phyloP scores from a whole-genome alignment of 371 early-diverging fungal species.

The Syncephalastrum contaminatum region DNA sequence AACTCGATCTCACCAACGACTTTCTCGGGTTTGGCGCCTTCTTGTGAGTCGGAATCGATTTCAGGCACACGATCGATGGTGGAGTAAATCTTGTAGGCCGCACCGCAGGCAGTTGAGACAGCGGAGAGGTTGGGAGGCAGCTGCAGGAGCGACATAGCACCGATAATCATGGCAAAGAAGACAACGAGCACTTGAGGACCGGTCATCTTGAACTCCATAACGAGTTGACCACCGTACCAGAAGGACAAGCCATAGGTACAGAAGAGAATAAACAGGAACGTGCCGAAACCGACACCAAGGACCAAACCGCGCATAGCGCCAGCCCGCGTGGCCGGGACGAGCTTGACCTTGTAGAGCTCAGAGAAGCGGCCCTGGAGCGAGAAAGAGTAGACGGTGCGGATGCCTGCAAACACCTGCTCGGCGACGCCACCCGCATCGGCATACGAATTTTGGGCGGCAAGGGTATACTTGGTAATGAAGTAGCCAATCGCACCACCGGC shows the following conservation, averaged over 20 bases:
- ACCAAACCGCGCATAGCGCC: conserved; percentile 55
- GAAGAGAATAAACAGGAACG: conserved; percentile 65
- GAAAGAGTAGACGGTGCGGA: conserved; percentile 89
- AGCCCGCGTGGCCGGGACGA: conserved; percentile 52
- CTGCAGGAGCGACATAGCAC: conserved; percentile 35
- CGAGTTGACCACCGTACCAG: conserved; percentile 73
- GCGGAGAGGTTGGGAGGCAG: conserved; percentile 62
- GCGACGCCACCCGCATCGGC: conserved; percentile 50
- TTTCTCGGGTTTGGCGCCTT: conserved; percentile 53
- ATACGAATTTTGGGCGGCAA: conserved; percentile 38
- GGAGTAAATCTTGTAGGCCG: conserved; percentile 67
- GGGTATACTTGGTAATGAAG: conserved; percentile 53
- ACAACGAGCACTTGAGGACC: conserved; percentile 59
- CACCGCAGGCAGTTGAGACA: conserved; percentile 63
- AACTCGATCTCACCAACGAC: conserved; percentile 71
- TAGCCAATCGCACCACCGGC: conserved; percentile 67
- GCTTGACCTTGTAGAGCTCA: conserved; percentile 55
- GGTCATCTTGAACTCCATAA: conserved; percentile 41
- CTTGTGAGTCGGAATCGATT: conserved; percentile 60
- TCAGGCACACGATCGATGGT: conserved; percentile 74
- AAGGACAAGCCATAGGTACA: conserved; percentile 73
- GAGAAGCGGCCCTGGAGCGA: conserved; percentile 72
- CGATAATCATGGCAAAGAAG: conserved; percentile 68
- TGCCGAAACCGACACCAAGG: conserved; percentile 62
- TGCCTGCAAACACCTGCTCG: conserved; percentile 75